Percentiles rank a stretch among this genome's conserved stretches.
phyloP scores from a whole-genome alignment of 2,329 filamentous ascomycete species.

The Ophiostoma sp. region DNA sequence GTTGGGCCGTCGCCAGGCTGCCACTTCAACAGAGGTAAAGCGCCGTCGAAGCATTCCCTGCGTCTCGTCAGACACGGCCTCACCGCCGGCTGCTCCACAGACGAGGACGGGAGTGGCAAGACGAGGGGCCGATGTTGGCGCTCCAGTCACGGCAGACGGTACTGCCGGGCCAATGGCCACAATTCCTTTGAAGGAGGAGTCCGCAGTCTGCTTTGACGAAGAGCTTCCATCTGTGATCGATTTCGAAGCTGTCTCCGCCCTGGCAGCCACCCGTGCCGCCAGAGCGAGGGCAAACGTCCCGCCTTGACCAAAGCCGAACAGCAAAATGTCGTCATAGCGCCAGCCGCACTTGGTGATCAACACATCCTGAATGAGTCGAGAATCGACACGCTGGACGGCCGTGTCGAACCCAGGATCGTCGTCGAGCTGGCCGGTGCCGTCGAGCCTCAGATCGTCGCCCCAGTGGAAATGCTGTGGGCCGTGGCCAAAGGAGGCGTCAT shows the following conservation, averaged over 20 bases:
- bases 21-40: conserved; percentile 67
- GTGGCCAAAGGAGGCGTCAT: conserved; percentile 27
- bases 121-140: conserved; percentile 48
- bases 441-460: conserved; percentile 65
- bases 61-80: conserved; percentile 57
- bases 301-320: conserved; percentile 69
- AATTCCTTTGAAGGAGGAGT: conserved; percentile 47
- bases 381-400: conserved; percentile 48
- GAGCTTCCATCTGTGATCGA: not conserved
- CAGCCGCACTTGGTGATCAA: conserved; percentile 61
- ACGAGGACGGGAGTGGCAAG: conserved; percentile 64
- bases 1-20: conserved; percentile 61
- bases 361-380: conserved; percentile 52
- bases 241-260: not conserved
- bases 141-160: conserved; percentile 53
- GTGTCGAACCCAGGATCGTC: conserved; percentile 61
- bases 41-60: conserved; percentile 63
- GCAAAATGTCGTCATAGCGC: conserved; percentile 57
- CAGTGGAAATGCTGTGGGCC: conserved; percentile 55
- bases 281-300: conserved; percentile 61
- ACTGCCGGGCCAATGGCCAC: conserved; percentile 55
- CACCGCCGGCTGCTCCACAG: conserved; percentile 54
- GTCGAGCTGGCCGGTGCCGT: conserved; percentile 56
- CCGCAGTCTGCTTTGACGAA: conserved; percentile 20
- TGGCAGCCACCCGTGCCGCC: conserved; percentile 42